Evolutionary conservation across 2,329 filamentous ascomycete species (phyloP).

Genomic region (Tolypocladium ovalisporum): DNA sequence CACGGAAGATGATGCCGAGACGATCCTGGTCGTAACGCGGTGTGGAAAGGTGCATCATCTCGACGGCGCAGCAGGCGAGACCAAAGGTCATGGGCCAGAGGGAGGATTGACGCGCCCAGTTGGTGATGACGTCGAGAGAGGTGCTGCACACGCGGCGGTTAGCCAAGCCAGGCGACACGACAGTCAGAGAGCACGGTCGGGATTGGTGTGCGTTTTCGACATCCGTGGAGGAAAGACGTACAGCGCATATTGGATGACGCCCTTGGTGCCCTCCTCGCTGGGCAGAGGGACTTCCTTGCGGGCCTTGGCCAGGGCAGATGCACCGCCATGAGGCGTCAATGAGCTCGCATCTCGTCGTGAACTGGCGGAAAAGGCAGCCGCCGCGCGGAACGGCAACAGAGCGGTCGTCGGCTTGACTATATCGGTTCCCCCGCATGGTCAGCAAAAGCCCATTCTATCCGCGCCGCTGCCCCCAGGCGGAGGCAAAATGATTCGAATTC

Average conservation of each 20-base stretch:
- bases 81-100: constrained; percentile 86
- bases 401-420: constrained; percentile 56
- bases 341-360: constrained; percentile 53
- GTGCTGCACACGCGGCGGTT: constrained; percentile 38
- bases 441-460: not conserved
- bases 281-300: constrained; percentile 65
- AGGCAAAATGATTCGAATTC: not conserved
- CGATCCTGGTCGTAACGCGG: constrained; percentile 85
- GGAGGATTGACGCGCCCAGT: constrained; percentile 77
- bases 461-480: not conserved
- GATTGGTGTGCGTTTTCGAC: too few relatives aligned
- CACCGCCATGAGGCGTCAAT: constrained; percentile 40
- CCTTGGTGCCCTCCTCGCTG: constrained; percentile 71
- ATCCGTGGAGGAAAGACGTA: constrained; percentile 35
- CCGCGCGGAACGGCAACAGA: constrained; percentile 52
- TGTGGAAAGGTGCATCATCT: constrained; percentile 88
- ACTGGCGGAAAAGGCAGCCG: constrained; percentile 54
- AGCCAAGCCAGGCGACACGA: not conserved
- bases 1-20: constrained; percentile 82
- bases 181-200: not conserved
- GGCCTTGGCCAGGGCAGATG: constrained; percentile 40
- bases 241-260: constrained; percentile 76
- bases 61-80: constrained; percentile 78
- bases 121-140: constrained; percentile 66
- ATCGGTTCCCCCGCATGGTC: not conserved